Conservation (phyloP, 306 rosid species). For the Acacia acuminata region DNA sequence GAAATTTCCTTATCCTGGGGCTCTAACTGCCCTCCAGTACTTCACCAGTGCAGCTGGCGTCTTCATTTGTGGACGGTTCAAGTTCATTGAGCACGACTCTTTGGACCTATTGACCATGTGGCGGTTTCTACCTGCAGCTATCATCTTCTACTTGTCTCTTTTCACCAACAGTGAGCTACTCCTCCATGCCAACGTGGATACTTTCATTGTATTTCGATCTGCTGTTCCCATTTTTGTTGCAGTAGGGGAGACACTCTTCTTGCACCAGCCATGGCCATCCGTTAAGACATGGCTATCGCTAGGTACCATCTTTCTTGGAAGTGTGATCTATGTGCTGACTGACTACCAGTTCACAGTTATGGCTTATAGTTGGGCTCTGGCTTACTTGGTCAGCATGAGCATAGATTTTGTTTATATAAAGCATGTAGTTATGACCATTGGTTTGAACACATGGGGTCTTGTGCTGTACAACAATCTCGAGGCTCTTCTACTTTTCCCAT, state of each 20-base stretch:
- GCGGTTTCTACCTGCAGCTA: conserved; percentile 78
- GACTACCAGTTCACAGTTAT: conserved; percentile 80
- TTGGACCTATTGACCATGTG: conserved; percentile 74
- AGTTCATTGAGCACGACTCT: conserved; percentile 57
- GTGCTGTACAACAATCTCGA: conserved; percentile 82
- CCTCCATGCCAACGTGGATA: conserved; percentile 88
- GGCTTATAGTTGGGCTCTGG: conserved; percentile 81
- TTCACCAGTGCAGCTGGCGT: conserved; percentile 86
- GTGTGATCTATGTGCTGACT: conserved; percentile 69
- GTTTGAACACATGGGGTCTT: conserved; percentile 83
- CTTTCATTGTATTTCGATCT: conserved; percentile 81
- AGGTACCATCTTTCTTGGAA: conserved; percentile 70
- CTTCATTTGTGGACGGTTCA: conserved; percentile 54
- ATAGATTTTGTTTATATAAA: conserved; percentile 87
- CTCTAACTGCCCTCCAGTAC: conserved; percentile 82
- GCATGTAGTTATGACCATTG: conserved; percentile 82
- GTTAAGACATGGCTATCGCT: conserved; percentile 71
- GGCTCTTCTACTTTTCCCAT: conserved; percentile 77
- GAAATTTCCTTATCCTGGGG: conserved; percentile 93
- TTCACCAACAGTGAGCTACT: conserved; percentile 88
- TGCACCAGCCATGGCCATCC: conserved; percentile 80
- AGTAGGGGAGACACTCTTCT: conserved; percentile 74
- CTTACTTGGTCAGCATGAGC: conserved; percentile 79
- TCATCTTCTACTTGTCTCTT: conserved; percentile 79
- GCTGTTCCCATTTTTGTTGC: conserved; percentile 85